Conservation (phyloP, 2,329 filamentous ascomycete genomes). For the Trichoderma hamatum region DNA sequence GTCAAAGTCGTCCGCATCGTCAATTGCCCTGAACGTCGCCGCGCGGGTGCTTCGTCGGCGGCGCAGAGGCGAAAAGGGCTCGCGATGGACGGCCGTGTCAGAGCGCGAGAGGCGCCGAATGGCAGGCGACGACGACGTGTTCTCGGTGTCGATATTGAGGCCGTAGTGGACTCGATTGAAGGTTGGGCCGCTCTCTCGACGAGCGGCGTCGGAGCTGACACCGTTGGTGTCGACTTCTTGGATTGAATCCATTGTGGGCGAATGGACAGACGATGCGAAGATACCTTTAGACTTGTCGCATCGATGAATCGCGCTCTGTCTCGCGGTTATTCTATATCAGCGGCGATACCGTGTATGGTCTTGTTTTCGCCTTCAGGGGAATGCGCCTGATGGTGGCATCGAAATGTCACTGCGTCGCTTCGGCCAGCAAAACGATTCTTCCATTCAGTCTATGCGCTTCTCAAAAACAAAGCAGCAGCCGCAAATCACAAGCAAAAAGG, state of each 20-base stretch:
- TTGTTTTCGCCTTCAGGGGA: background rate
- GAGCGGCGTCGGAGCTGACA: background rate
- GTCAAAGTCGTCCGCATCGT: constrained; percentile 50
- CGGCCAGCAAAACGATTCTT: background rate
- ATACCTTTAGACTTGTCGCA: background rate
- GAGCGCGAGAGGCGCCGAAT: constrained; percentile 31
- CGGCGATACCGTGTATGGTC: background rate
- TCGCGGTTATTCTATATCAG: background rate
- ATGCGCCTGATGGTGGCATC: background rate
- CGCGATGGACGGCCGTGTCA: constrained; percentile 36
- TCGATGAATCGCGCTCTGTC: background rate
- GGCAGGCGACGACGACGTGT: constrained; percentile 31
- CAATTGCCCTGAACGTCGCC: constrained; percentile 51
- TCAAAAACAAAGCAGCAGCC: background rate
- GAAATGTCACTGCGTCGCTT: constrained; percentile 1
- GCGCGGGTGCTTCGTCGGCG: constrained; percentile 47
- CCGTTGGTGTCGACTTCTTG: background rate
- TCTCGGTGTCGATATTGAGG: constrained; percentile 36
- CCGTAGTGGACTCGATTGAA: constrained; percentile 36
- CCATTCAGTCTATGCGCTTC: background rate
- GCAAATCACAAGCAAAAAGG: background rate
- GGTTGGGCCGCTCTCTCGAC: background rate
- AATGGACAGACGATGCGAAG: too few relatives aligned
- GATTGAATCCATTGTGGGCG: constrained; percentile 8
- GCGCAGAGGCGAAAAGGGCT: constrained; percentile 39